phyloP scores from a whole-genome alignment of 305 asterid species.

The Solanum aculeatissimum region DNA sequence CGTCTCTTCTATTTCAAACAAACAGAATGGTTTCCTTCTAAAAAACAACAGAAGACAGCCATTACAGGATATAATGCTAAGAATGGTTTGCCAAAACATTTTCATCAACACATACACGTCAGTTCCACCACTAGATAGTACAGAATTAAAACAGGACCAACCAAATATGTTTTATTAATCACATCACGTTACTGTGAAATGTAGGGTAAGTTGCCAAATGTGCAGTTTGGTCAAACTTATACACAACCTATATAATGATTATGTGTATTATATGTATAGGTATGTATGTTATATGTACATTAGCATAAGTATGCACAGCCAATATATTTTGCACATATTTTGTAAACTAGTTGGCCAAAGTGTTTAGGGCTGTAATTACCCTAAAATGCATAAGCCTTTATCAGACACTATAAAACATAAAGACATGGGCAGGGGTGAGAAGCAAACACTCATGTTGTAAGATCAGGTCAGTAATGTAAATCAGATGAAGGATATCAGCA shows the following conservation, averaged over 20 bases:
- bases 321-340: background rate
- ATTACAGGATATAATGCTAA: background rate
- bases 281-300: background rate
- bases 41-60: background rate
- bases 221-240: background rate
- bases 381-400: background rate
- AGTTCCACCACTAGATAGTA: background rate
- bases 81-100: background rate
- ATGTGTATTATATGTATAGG: no score
- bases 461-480: background rate
- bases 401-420: background rate
- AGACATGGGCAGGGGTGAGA: background rate
- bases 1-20: background rate
- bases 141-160: background rate
- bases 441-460: background rate
- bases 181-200: background rate
- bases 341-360: background rate
- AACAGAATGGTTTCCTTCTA: background rate
- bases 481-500: constrained; percentile 71
- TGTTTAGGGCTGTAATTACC: background rate
- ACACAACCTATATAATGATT: no score
- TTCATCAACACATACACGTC: background rate
- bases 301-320: background rate
- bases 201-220: background rate
- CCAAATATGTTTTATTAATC: background rate